Conservation (phyloP, 352 stramenopile genomes). For the Globisporangium takayamanum region DNA sequence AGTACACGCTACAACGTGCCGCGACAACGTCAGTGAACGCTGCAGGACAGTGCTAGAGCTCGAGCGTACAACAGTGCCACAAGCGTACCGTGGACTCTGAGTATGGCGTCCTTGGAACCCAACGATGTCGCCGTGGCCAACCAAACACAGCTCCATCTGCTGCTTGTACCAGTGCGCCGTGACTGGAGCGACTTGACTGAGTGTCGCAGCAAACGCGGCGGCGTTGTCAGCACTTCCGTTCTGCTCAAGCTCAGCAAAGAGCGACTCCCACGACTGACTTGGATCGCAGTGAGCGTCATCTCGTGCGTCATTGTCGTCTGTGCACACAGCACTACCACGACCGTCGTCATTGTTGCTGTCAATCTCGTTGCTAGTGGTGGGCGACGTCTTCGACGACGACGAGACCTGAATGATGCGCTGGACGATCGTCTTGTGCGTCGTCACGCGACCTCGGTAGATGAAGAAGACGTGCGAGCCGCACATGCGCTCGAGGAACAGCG, state of each 20-base stretch:
- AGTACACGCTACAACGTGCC: constrained; percentile 16
- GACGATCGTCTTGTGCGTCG: constrained; percentile 22
- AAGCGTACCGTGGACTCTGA: constrained; percentile 2
- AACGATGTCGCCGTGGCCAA: constrained; percentile 1
- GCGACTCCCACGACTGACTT: constrained; percentile 4
- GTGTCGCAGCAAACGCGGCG: not conserved
- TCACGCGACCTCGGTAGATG: constrained; percentile 17
- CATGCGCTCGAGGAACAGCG: constrained; percentile 26
- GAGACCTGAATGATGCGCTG: constrained; percentile 6
- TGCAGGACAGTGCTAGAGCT: not conserved
- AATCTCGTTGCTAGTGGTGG: not conserved
- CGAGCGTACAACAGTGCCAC: too few species aligned
- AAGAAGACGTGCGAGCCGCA: constrained; percentile 20
- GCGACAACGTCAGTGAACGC: not conserved
- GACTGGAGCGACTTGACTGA: not conserved
- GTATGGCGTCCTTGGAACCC: constrained; percentile 10
- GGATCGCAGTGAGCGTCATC: not conserved
- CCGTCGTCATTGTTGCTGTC: not conserved
- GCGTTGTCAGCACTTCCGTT: not conserved
- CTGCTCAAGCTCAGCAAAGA: not conserved
- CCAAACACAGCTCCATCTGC: constrained; percentile 11
- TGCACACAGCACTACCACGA: not conserved
- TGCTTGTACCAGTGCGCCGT: constrained; percentile 1
- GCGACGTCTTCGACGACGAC: not conserved
- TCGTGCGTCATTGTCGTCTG: not conserved